Evolutionary conservation across 2,329 filamentous ascomycete species (phyloP).

Genomic region (Aspergillus ochraceus): DNA sequence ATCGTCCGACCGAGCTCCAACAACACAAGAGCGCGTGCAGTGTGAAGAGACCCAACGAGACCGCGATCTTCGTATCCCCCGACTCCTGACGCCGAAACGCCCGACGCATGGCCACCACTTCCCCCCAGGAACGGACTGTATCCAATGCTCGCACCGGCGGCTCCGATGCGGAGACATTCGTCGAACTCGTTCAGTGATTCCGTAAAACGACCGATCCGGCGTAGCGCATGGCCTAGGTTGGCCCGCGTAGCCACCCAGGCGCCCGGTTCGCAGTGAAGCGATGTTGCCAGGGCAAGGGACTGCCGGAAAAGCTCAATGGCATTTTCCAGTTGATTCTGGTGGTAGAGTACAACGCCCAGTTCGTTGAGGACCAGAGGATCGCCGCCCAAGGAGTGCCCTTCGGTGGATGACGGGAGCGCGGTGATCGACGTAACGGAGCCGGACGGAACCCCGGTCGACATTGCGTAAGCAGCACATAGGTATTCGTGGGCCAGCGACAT

Average conservation of each 20-base stretch:
- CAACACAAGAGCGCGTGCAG: conserved; percentile 71
- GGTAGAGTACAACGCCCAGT: conserved; percentile 92
- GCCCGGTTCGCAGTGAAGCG: conserved; percentile 77
- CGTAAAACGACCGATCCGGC: conserved; percentile 67
- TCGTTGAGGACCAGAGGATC: conserved; percentile 94
- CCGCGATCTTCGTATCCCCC: conserved; percentile 50
- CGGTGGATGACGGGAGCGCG: conserved; percentile 19
- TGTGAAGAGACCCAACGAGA: conserved; percentile 47
- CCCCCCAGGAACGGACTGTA: conserved; percentile 65
- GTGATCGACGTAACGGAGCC: conserved; percentile 28
- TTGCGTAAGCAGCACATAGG: conserved; percentile 78
- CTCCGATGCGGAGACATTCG: conserved; percentile 76
- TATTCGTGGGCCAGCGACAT: conserved; percentile 93
- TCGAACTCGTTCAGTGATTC: conserved; percentile 81
- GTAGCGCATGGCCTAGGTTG: conserved; percentile 85
- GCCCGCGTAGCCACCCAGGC: conserved; percentile 82
- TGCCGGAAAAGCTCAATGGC: conserved; percentile 76
- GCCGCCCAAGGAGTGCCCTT: conserved; percentile 34
- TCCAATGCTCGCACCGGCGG: conserved; percentile 72
- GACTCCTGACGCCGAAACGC: conserved; percentile 40
- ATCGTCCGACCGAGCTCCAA: conserved; percentile 73
- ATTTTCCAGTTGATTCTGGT: conserved; percentile 75
- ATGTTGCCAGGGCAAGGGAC: conserved; percentile 73
- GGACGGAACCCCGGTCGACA: conserved; percentile 45
- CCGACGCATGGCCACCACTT: conserved; percentile 33